Percentiles rank a stretch among this genome's conserved stretches.
Evolutionary conservation across 345 rosid genomes (phyloP).

Genomic region (Eucalyptus pumila): DNA sequence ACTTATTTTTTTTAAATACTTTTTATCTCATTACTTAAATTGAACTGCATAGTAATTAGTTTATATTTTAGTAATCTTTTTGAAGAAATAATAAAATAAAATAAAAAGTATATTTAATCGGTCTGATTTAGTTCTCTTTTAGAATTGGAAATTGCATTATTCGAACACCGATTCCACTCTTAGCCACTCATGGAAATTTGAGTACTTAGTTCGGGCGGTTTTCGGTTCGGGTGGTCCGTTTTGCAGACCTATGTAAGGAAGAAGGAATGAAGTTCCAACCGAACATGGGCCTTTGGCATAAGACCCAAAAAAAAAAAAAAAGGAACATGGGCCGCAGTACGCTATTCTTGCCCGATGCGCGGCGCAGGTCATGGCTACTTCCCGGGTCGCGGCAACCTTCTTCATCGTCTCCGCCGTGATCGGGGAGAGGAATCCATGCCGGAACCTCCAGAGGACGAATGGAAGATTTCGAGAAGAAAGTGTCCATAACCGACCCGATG

Average conservation of each 20-base stretch:
- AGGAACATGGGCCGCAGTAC: not conserved
- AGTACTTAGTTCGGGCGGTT: rapidly evolving
- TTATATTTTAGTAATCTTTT: too few species aligned
- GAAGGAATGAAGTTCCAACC: too few species aligned
- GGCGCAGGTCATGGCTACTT: not conserved
- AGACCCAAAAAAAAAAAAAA: too few species aligned
- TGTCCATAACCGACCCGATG: constrained; percentile 32
- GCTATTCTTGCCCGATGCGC: not conserved
- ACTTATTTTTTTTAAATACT: rapidly evolving
- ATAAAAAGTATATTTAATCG: rapidly evolving
- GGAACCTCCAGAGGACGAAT: not conserved
- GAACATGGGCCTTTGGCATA: too few species aligned
- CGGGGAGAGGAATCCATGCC: not conserved
- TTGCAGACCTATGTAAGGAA: rapidly evolving
- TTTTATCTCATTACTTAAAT: too few species aligned
- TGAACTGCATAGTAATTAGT: rapidly evolving
- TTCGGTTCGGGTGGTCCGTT: too few species aligned
- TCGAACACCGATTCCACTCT: too few species aligned
- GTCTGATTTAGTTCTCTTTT: too few species aligned
- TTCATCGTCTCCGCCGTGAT: not conserved
- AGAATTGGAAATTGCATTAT: too few species aligned
- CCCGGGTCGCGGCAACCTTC: not conserved
- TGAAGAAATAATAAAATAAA: too few species aligned
- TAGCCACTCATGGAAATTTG: too few species aligned
- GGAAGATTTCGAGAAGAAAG: constrained; percentile 77